Conservation (phyloP, 441 rosid species). For the Populus hybrid region DNA sequence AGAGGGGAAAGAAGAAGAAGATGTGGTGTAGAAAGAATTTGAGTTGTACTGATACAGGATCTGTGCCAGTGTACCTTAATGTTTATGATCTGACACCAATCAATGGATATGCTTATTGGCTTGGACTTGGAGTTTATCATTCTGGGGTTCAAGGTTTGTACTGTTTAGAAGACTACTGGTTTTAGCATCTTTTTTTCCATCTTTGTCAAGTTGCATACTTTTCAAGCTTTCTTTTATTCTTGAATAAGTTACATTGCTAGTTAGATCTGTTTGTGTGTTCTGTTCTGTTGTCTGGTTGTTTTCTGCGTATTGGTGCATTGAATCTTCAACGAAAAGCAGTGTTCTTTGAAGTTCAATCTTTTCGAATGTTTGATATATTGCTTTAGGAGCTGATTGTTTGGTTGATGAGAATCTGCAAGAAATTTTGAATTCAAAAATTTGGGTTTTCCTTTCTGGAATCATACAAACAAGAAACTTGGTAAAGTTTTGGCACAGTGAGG, state of each 20-base stretch:
- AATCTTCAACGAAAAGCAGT: background rate
- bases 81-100: slow-evolving; percentile 94
- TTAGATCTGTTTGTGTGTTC: slow-evolving; percentile 21
- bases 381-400: slow-evolving; percentile 5
- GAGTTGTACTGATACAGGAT: slow-evolving; percentile 54
- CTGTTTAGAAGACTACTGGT: background rate
- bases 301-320: background rate
- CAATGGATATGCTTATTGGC: slow-evolving; percentile 95
- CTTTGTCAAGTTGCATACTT: background rate
- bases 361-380: background rate
- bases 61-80: slow-evolving; percentile 83
- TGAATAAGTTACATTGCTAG: background rate
- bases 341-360: background rate
- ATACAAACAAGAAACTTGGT: background rate
- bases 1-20: background rate
- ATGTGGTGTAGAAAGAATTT: slow-evolving; percentile 70
- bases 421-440: slow-evolving; percentile 1
- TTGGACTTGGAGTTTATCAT: slow-evolving; percentile 95
- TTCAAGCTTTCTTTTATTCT: background rate
- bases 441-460: background rate
- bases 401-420: slow-evolving; percentile 12
- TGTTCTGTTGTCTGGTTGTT: background rate
- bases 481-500: background rate
- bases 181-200: background rate
- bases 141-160: slow-evolving; percentile 93